A percentile compares a stretch with the other conserved stretches of the same genome.
Conservation (phyloP, 495 filamentous ascomycete genomes). For the Talaromyces thailandensis region DNA sequence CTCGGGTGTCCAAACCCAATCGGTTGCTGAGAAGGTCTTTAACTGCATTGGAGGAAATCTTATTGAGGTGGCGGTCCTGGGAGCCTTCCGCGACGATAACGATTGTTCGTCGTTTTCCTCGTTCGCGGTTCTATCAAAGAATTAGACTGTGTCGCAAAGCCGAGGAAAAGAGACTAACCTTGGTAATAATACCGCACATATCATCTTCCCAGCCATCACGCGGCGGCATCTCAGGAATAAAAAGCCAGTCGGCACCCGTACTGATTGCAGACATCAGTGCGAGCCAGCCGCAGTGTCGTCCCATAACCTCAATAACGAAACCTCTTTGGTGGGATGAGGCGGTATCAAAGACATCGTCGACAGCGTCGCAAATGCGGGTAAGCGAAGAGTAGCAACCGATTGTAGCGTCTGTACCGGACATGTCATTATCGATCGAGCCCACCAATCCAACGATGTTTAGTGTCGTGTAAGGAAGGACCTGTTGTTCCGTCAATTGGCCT, state of each 20-base stretch:
- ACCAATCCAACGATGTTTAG: conserved; percentile 96
- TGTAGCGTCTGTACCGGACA: conserved; percentile 93
- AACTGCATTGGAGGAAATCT: conserved; percentile 69
- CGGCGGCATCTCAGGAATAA: conserved; percentile 93
- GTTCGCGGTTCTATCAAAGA: conserved; percentile 63
- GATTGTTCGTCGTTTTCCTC: conserved; percentile 94
- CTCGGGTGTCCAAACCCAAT: conserved; percentile 78
- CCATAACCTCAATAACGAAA: conserved; percentile 99
- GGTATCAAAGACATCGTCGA: conserved; percentile 95
- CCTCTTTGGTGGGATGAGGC: conserved; percentile 94
- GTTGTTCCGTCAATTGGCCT: conserved; percentile 56
- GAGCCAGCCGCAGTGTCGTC: conserved; percentile 97
- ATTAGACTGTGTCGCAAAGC: conserved; percentile 57
- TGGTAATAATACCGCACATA: conserved; percentile 74
- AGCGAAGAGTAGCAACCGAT: conserved; percentile 96
- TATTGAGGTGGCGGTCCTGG: conserved; percentile 74
- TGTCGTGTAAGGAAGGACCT: conserved; percentile 63
- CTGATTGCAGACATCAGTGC: conserved; percentile 94
- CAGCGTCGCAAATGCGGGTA: conserved; percentile 81
- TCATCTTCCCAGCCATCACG: conserved; percentile 78
- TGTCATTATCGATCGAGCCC: conserved; percentile 97
- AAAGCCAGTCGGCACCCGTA: conserved; percentile 92
- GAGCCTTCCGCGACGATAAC: conserved; percentile 97
- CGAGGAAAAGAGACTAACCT: conserved; percentile 64
- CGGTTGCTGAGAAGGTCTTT: conserved; percentile 80